Base-by-base conservation (phyloP, 306 rosid species). In the Ochetophila trinervis region DNA sequence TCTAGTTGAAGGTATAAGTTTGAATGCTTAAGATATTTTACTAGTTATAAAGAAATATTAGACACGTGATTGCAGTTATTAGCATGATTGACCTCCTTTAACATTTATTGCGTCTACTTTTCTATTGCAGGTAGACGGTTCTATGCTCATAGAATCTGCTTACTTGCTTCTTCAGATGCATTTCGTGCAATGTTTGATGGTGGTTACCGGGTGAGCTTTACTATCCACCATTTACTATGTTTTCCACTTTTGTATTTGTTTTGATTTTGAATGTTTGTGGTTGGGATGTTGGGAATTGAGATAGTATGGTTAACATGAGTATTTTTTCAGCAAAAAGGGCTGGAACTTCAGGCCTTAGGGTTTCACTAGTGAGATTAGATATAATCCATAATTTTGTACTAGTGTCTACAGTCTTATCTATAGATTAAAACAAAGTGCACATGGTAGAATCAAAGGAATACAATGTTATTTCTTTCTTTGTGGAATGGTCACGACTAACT, bases 101-200 rank as follows among this genome's bases (percentile, higher is more conserved):
- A 18, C 10, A 53, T 69, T 32, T 44, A 60, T 42, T 69, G 57
- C 34, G 23, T 53, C 62, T 61, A 61, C 67, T 64, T 66, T 74
- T 53, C 65, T 15, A n/a, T 52, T 89, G 78, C 88, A 93, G 99
- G 97, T 55, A 86, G 79, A 72, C 96, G 88, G 44, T 93, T 93
- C 79, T 85, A 84, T 82, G 99, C 99, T 49, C 99, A 93, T 76
- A 87, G 97, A 78, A 93, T 93, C 56, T 90, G 97, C 77, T 81
- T 93, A 58, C 97, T 93, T 57, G 99, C 99, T 52, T 93, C 95
- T 51, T 93, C 99, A 15, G 99, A 90, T 84, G 91, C 96, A 51
- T 93, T 93, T 74, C 99, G 96, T 56, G 99, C 99, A 18, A 93
- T 93, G 99, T 93, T 93, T 80, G 99, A 93, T 68, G 99, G 99